Evolutionary conservation across 176 grass and related monocot species (phyloP).

Genomic region (Paspalum vaginatum): DNA sequence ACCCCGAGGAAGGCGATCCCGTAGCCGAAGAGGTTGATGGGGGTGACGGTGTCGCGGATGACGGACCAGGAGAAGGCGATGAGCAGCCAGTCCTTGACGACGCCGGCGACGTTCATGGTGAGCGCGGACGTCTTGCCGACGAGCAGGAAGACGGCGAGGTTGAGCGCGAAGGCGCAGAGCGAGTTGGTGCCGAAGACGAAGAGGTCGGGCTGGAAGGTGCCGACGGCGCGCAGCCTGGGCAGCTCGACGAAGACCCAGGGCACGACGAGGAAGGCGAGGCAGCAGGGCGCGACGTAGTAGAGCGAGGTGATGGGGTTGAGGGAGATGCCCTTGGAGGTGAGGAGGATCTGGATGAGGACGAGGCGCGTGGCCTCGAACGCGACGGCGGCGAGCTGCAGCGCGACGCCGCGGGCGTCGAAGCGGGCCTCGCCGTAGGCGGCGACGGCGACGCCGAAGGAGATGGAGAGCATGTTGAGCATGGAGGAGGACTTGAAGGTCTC

Average conservation of each 20-base stretch:
- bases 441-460: conserved; percentile 89
- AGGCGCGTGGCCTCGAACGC: conserved; percentile 92
- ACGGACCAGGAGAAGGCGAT: conserved; percentile 98
- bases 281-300: conserved; percentile 89
- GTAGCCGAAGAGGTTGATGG: conserved; percentile 87
- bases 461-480: conserved; percentile 98
- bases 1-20: conserved; percentile 91
- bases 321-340: conserved; percentile 93
- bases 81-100: conserved; percentile 94
- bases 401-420: conserved; percentile 68
- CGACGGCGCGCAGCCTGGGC: conserved; percentile 61
- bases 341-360: conserved; percentile 98
- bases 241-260: conserved; percentile 82
- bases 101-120: conserved; percentile 97
- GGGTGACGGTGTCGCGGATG: conserved; percentile 86
- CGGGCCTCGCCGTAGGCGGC: conserved; percentile 83
- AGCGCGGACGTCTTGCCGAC: conserved; percentile 93
- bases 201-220: conserved; percentile 67
- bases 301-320: conserved; percentile 99
- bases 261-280: conserved; percentile 77
- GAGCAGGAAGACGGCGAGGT: conserved; percentile 87
- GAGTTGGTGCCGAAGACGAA: conserved; percentile 88
- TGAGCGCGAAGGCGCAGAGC: conserved; percentile 83
- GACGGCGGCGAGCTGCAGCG: conserved; percentile 77
- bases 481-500: conserved; percentile 65